Evolutionary conservation across 2,329 filamentous ascomycete genomes (phyloP).

Genomic region (Escovopsis weberi): DNA sequence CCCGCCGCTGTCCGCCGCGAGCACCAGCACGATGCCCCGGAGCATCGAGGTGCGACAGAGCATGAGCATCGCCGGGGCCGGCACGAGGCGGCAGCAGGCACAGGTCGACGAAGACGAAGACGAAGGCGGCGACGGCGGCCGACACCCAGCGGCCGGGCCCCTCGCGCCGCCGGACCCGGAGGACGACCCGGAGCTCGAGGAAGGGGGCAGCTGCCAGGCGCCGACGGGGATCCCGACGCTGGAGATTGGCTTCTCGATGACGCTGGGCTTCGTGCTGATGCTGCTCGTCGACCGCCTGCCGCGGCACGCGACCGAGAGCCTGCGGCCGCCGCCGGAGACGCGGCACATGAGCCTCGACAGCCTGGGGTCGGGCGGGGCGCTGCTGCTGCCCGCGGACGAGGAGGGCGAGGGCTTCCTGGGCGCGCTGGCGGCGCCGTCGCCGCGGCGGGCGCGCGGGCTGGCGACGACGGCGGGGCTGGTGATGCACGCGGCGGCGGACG

Average conservation of each 20-base stretch:
- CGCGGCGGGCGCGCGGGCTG: slow-evolving; percentile 43
- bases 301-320: slow-evolving; percentile 50
- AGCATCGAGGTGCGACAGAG: slow-evolving; percentile 2
- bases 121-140: slow-evolving; percentile 2
- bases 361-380: slow-evolving; percentile 40
- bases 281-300: slow-evolving; percentile 85
- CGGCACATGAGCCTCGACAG: slow-evolving; percentile 84
- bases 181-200: slow-evolving; percentile 15
- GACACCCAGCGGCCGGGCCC: slow-evolving; percentile 1
- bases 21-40: slow-evolving; percentile 1
- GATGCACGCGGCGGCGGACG: slow-evolving; percentile 89
- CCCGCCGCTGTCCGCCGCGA: slow-evolving; percentile 5
- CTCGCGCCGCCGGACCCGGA: not conserved
- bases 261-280: slow-evolving; percentile 89
- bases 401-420: slow-evolving; percentile 45
- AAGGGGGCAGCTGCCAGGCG: slow-evolving; percentile 12
- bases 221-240: slow-evolving; percentile 42
- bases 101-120: not conserved
- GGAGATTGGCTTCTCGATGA: slow-evolving; percentile 75
- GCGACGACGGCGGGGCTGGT: slow-evolving; percentile 91
- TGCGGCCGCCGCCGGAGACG: slow-evolving; percentile 51
- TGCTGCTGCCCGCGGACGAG: slow-evolving; percentile 20
- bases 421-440: slow-evolving; percentile 41
- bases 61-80: not conserved
- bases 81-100: no score